These are phyloP conservation scores for Malus sieversii DNA, from an alignment of 306 rosid genomes.

Conservation along the genomic window DNA sequence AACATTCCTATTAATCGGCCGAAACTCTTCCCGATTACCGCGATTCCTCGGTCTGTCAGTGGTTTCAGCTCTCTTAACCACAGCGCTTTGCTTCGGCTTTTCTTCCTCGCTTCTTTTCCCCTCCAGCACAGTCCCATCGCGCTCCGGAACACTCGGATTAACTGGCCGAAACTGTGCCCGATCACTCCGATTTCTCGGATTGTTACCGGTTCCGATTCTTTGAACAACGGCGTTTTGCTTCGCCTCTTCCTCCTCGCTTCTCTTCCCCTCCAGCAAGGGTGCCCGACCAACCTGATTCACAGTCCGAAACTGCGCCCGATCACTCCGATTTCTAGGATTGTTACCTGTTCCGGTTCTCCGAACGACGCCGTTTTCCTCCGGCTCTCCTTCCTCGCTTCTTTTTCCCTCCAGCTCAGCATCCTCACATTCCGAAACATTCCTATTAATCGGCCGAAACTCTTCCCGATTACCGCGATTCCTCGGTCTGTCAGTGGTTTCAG, in stretches of 20 bases:
- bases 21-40: not conserved
- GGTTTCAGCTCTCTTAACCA: not conserved
- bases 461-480: not conserved
- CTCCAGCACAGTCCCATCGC: not conserved
- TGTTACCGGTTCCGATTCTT: too few species aligned
- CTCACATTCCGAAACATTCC: not conserved
- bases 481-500: not conserved
- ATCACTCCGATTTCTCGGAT: not conserved
- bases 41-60: not conserved
- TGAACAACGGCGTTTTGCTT: too few species aligned
- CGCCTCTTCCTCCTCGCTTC: too few species aligned
- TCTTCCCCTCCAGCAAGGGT: not conserved
- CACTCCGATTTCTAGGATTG: not conserved
- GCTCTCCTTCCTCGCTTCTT: not conserved
- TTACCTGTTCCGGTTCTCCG: not conserved
- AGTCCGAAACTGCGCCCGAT: not conserved
- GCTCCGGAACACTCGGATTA: not conserved
- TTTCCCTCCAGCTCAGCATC: conserved; percentile 3
- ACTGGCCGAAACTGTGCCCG: not conserved
- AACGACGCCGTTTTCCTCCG: not conserved
- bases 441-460: not conserved
- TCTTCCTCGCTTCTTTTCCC: not conserved
- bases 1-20: not conserved
- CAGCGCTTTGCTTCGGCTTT: not conserved
- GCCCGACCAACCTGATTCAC: not conserved